Percentiles rank a stretch among this genome's conserved stretches.
Conservation (phyloP, 2,329 filamentous ascomycete species). For the Sporothrix brasiliensis region DNA sequence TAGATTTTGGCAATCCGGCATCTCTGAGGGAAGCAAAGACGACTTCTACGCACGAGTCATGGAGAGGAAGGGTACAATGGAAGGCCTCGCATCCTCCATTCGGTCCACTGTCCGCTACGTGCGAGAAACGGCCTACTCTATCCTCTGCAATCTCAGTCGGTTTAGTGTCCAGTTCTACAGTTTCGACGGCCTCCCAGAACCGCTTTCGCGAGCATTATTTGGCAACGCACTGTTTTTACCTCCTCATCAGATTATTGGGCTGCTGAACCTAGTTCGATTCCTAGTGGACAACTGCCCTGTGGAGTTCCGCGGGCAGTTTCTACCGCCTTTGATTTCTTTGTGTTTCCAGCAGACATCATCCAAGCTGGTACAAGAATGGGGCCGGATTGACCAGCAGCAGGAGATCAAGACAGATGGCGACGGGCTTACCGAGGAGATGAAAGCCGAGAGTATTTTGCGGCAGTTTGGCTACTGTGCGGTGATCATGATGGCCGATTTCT, state of each 20-base stretch:
- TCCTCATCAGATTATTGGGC: conserved; percentile 89
- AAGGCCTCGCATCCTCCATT: conserved; percentile 92
- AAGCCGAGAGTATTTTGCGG: conserved; percentile 90
- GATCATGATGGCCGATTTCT: conserved; percentile 84
- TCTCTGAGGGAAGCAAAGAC: conserved; percentile 92
- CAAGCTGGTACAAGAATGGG: conserved; percentile 89
- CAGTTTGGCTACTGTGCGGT: conserved; percentile 92
- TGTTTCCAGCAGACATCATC: conserved; percentile 84
- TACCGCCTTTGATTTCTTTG: conserved; percentile 78
- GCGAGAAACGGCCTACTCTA: conserved; percentile 89
- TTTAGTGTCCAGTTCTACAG: conserved; percentile 88
- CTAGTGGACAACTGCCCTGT: conserved; percentile 91
- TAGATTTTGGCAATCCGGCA: conserved; percentile 97
- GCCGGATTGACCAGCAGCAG: conserved; percentile 68
- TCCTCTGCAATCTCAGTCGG: conserved; percentile 89
- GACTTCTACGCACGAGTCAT: conserved; percentile 94
- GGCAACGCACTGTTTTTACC: conserved; percentile 80
- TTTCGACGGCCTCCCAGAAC: conserved; percentile 78
- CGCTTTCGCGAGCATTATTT: conserved; percentile 82
- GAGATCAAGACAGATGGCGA: conserved; percentile 68
- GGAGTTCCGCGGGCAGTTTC: conserved; percentile 73
- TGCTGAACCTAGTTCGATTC: conserved; percentile 84
- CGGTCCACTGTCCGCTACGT: conserved; percentile 86
- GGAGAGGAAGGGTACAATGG: conserved; percentile 83
- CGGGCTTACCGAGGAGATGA: conserved; percentile 93